A percentile compares a stretch with the other conserved stretches of the same genome.
Conservation (phyloP, 2,329 filamentous ascomycete genomes). For the Botrytis deweyae region DNA sequence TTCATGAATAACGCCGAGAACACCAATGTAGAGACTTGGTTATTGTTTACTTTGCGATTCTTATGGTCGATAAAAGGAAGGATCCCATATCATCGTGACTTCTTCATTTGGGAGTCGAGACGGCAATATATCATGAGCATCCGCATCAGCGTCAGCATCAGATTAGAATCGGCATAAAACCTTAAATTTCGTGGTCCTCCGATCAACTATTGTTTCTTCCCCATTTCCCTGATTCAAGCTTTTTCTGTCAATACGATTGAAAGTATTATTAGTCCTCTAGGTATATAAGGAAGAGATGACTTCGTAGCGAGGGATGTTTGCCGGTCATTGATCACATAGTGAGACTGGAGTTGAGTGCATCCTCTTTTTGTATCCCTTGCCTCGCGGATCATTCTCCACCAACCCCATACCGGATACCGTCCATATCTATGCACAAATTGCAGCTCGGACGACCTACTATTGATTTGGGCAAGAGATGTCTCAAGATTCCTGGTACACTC, state of each 20-base stretch:
- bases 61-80: not conserved
- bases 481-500: constrained; percentile 1
- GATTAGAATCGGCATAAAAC: not conserved
- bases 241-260: not conserved
- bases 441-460: not conserved
- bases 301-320: not conserved
- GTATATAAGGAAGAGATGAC: not conserved
- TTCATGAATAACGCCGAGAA: constrained; percentile 11
- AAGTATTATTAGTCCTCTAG: not conserved
- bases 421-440: not conserved
- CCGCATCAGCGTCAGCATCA: not conserved
- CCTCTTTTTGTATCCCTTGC: not conserved
- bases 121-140: not conserved
- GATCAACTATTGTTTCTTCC: not conserved
- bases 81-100: not conserved
- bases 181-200: not conserved
- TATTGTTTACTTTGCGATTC: not conserved
- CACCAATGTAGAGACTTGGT: not conserved
- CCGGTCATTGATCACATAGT: not conserved
- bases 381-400: constrained; percentile 4
- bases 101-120: not conserved
- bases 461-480: constrained; percentile 9
- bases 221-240: not conserved
- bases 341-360: constrained; percentile 6
- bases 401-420: not conserved